A percentile compares a stretch with the other conserved stretches of the same genome.
Evolutionary conservation across 2,329 filamentous ascomycete species (phyloP).

Genomic region (Parastagonospora avenae): DNA sequence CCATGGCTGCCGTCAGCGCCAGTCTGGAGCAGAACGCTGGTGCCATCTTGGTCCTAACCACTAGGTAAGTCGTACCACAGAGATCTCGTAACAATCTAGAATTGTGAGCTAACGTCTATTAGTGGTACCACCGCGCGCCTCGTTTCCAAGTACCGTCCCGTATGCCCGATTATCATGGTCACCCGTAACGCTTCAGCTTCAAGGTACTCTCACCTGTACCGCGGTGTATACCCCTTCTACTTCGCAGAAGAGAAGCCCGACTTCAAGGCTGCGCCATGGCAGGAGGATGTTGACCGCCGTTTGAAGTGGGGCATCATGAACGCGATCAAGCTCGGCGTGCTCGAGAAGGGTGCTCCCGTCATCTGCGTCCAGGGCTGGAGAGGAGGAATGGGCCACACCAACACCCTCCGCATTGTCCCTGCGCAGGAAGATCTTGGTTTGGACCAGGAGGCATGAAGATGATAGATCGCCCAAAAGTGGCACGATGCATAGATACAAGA

Average conservation of each 20-base stretch:
- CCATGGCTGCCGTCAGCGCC: slow-evolving; percentile 94
- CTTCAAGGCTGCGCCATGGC: slow-evolving; percentile 92
- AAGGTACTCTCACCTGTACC: slow-evolving; percentile 92
- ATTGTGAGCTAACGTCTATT: slow-evolving; percentile 26
- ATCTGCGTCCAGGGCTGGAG: slow-evolving; percentile 90
- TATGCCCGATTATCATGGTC: slow-evolving; percentile 99
- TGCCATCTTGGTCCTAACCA: slow-evolving; percentile 94
- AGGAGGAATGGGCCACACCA: slow-evolving; percentile 90
- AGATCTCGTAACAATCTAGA: background rate
- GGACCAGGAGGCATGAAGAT: slow-evolving; percentile 51
- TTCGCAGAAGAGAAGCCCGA: slow-evolving; percentile 94
- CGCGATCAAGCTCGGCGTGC: slow-evolving; percentile 80
- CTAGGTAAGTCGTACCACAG: slow-evolving; percentile 61
- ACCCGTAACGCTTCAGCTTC: slow-evolving; percentile 84
- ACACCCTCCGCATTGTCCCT: slow-evolving; percentile 67
- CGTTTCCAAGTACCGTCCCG: slow-evolving; percentile 96
- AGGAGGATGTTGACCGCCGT: slow-evolving; percentile 96
- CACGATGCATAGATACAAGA: slow-evolving; percentile 4
- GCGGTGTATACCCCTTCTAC: slow-evolving; percentile 96
- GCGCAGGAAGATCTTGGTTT: slow-evolving; percentile 57
- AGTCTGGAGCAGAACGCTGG: slow-evolving; percentile 96
- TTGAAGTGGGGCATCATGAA: slow-evolving; percentile 95
- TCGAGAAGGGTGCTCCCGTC: slow-evolving; percentile 74
- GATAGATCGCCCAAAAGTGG: background rate
- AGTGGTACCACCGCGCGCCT: slow-evolving; percentile 92